phyloP scores from a whole-genome alignment of 2,329 filamentous ascomycete species.

The Exophiala xenobiotica region DNA sequence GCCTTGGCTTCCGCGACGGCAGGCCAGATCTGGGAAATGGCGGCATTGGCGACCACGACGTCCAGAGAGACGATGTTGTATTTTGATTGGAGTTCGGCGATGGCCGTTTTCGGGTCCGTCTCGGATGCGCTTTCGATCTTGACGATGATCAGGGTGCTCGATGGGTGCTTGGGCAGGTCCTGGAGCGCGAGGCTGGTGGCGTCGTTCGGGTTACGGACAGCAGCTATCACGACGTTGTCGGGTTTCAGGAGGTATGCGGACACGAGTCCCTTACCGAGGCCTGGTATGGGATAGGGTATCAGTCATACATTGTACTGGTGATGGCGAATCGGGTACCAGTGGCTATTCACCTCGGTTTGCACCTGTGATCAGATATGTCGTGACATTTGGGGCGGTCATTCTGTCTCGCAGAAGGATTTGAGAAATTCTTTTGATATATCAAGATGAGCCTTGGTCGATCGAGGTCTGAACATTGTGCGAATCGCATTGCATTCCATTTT shows the following conservation, averaged over 20 bases:
- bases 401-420: not conserved
- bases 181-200: slow-evolving; percentile 29
- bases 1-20: slow-evolving; percentile 37
- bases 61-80: slow-evolving; percentile 43
- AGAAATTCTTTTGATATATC: not conserved
- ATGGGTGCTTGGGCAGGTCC: slow-evolving; percentile 35
- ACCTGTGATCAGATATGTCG: slow-evolving; percentile 14
- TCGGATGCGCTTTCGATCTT: slow-evolving; percentile 41
- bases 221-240: slow-evolving; percentile 14
- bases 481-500: too few relatives aligned
- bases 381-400: not conserved
- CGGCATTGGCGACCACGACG: slow-evolving; percentile 53
- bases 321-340: not conserved
- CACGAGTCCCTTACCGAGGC: slow-evolving; percentile 11
- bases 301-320: not conserved
- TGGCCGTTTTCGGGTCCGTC: slow-evolving; percentile 34
- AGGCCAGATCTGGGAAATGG: slow-evolving; percentile 37
- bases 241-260: slow-evolving; percentile 6
- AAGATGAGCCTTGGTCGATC: too few relatives aligned
- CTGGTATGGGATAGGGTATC: not conserved
- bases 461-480: too few relatives aligned
- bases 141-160: slow-evolving; percentile 40
- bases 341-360: slow-evolving; percentile 4
- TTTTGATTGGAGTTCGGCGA: slow-evolving; percentile 31
- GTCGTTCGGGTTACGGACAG: slow-evolving; percentile 8